Percentiles rank a stretch among this genome's conserved stretches.
phyloP scores from a whole-genome alignment of 805 yeast genomes.

The Babjeviella inositovora region DNA sequence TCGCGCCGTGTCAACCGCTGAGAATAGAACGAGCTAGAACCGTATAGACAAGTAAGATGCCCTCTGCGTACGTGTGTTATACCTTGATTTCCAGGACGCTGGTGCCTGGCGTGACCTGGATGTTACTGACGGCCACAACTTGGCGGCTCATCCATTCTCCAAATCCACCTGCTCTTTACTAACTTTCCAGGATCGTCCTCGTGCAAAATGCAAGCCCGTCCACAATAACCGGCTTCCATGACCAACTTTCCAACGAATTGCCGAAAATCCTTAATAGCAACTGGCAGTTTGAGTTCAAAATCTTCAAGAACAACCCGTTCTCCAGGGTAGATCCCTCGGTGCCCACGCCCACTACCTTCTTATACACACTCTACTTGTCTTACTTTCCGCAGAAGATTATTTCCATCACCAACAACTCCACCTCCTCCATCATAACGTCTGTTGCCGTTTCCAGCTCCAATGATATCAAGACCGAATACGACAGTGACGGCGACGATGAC shows the following conservation, averaged over 20 bases:
- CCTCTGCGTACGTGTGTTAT: no score
- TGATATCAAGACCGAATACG: slow-evolving; percentile 5
- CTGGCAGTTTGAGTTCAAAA: slow-evolving; percentile 57
- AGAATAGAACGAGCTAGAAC: no score
- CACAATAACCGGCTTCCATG: slow-evolving; percentile 55
- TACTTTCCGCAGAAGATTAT: slow-evolving; percentile 29
- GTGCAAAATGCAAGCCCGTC: slow-evolving; percentile 33
- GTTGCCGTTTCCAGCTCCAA: slow-evolving; percentile 1
- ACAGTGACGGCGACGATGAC: slow-evolving; percentile 7
- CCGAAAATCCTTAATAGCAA: slow-evolving; percentile 42
- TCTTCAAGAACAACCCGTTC: slow-evolving; percentile 48
- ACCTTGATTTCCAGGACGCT: slow-evolving; percentile 18
- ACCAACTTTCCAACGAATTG: slow-evolving; percentile 48
- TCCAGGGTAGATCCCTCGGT: slow-evolving; percentile 16
- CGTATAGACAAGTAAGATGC: no score
- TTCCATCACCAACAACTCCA: slow-evolving; percentile 28
- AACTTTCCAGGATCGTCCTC: slow-evolving; percentile 14
- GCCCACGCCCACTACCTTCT: slow-evolving; percentile 21
- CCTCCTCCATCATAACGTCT: slow-evolving; percentile 11
- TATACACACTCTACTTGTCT: slow-evolving; percentile 33
- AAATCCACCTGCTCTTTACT: slow-evolving; percentile 7
- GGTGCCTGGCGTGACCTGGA: slow-evolving; percentile 28
- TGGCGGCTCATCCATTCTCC: slow-evolving; percentile 12
- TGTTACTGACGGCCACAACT: slow-evolving; percentile 17
- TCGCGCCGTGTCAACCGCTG: no score